Conservation (phyloP, 768 basidiomycete species). For the Coprinellus micaceus region DNA sequence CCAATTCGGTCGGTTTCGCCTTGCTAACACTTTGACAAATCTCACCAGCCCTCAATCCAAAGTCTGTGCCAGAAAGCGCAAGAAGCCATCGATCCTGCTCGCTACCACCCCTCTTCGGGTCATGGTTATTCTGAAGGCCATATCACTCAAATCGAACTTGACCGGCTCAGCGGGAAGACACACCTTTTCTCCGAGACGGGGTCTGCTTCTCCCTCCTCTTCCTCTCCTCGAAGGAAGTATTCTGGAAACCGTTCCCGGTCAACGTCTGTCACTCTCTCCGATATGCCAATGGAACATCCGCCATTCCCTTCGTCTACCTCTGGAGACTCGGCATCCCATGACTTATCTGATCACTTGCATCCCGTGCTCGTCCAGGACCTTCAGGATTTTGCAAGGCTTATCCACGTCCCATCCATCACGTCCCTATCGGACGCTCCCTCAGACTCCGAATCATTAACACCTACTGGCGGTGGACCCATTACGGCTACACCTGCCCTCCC, state of each 20-base stretch:
- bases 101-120: slow-evolving; percentile 4
- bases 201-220: background rate
- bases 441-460: background rate
- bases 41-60: slow-evolving; percentile 29
- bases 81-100: slow-evolving; percentile 31
- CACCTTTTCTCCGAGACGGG: slow-evolving; percentile 16
- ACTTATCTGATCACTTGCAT: slow-evolving; percentile 16
- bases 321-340: background rate
- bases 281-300: slow-evolving; percentile 11
- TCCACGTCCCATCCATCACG: background rate
- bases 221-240: slow-evolving; percentile 2
- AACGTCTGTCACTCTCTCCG: slow-evolving; percentile 11
- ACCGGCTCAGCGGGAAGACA: slow-evolving; percentile 55
- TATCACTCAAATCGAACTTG: slow-evolving; percentile 45
- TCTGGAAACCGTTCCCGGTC: slow-evolving; percentile 8
- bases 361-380: slow-evolving; percentile 55
- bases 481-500: no score
- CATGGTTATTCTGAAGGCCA: slow-evolving; percentile 17
- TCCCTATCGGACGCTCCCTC: background rate
- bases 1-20: background rate
- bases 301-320: slow-evolving; percentile 22
- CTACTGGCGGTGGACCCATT: background rate
- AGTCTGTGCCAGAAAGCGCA: slow-evolving; percentile 42
- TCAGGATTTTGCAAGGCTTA: slow-evolving; percentile 30
- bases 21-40: background rate